A percentile compares a stretch with the other conserved stretches of the same genome.
These are phyloP conservation scores for cucumber (Cucumis sativus) DNA, from an alignment of 306 rosid genomes.

Conservation along the genomic window DNA sequence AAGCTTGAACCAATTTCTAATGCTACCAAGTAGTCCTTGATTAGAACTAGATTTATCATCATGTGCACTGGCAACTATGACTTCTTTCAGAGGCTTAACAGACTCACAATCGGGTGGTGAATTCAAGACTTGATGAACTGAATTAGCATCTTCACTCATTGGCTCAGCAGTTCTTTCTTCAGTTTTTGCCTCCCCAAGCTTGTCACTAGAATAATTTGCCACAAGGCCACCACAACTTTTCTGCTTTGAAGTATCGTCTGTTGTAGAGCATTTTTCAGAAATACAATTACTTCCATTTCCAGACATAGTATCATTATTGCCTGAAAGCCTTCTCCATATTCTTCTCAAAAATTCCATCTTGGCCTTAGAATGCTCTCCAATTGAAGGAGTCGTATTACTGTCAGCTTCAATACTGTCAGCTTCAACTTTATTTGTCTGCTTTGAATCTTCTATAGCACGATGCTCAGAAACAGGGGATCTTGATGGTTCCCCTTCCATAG, in stretches of 20 bases:
- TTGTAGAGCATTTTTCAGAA: slow-evolving; percentile 18
- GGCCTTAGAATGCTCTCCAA: slow-evolving; percentile 10
- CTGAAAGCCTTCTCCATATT: slow-evolving; percentile 22
- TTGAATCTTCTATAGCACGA: background rate
- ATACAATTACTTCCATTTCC: slow-evolving; percentile 13
- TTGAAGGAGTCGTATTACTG: background rate
- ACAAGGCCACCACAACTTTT: slow-evolving; percentile 6
- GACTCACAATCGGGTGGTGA: slow-evolving; percentile 21
- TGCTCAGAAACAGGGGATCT: slow-evolving; percentile 10
- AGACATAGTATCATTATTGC: slow-evolving; percentile 15
- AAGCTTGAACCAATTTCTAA: slow-evolving; percentile 34
- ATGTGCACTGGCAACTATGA: slow-evolving; percentile 9
- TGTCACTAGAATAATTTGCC: background rate
- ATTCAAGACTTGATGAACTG: slow-evolving; percentile 13
- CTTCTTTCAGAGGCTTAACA: background rate
- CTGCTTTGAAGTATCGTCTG: slow-evolving; percentile 19
- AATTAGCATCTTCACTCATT: slow-evolving; percentile 25
- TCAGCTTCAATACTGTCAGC: background rate
- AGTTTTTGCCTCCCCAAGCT: slow-evolving; percentile 13
- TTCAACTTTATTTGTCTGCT: slow-evolving; percentile 12
- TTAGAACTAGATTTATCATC: slow-evolving; percentile 7
- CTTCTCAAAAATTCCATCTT: slow-evolving; percentile 24
- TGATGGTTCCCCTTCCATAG: slow-evolving; percentile 14
- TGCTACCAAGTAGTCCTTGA: slow-evolving; percentile 27
- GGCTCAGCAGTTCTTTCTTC: slow-evolving; percentile 16